Percentiles rank a stretch among this genome's conserved stretches.
Evolutionary conservation across 1,284 basidiomycete species (phyloP).

Genomic region (Porodaedalea pini): DNA sequence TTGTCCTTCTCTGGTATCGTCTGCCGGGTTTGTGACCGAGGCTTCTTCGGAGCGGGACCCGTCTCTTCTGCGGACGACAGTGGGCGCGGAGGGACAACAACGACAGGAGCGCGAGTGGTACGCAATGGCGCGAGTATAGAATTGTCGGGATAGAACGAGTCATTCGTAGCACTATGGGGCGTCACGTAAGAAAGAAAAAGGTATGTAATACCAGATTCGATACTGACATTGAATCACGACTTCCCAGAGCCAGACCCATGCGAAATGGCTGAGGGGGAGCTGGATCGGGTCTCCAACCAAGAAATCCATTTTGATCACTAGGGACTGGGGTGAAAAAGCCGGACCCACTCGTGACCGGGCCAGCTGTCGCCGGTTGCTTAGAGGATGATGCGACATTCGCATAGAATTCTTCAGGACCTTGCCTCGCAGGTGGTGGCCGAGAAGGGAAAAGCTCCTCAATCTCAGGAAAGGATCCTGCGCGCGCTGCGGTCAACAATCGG

Average conservation of each 20-base stretch:
- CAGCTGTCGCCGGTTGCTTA: conserved; percentile 30
- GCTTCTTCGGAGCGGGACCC: conserved; percentile 70
- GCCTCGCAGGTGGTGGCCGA: conserved; percentile 55
- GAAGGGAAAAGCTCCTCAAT: conserved; percentile 70
- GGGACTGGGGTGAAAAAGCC: conserved; percentile 80
- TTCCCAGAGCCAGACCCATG: conserved; percentile 44
- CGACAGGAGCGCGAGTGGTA: conserved; percentile 38
- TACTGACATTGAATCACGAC: conserved; percentile 60
- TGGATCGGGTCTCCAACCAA: conserved; percentile 49
- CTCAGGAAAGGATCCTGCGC: conserved; percentile 58
- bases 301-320: conserved; percentile 50
- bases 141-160: conserved; percentile 60
- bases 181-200: conserved; percentile 2
- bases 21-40: conserved; percentile 61
- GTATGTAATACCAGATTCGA: neutral
- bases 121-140: conserved; percentile 53
- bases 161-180: conserved; percentile 49
- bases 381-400: conserved; percentile 33
- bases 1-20: conserved; percentile 36
- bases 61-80: conserved; percentile 77
- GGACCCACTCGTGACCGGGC: conserved; percentile 53
- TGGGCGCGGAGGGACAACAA: conserved; percentile 53
- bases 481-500: conserved; percentile 4
- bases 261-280: conserved; percentile 53
- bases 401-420: conserved; percentile 42